phyloP scores from a whole-genome alignment of 2,329 filamentous ascomycete genomes.

The Dryadomyces sulphureus region DNA sequence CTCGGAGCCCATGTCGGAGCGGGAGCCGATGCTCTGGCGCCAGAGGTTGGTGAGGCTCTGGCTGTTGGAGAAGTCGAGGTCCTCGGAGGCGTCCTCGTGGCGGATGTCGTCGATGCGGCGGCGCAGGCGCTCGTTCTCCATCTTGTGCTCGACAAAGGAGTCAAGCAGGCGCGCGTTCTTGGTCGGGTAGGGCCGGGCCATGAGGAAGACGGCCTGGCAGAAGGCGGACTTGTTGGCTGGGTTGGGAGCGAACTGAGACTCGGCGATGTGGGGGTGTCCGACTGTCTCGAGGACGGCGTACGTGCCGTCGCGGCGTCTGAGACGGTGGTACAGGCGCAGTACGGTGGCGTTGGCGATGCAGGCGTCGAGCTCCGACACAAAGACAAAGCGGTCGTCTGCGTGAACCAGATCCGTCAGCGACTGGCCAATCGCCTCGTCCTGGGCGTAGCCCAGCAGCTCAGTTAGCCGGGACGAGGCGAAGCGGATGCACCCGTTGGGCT shows the following conservation, averaged over 20 bases:
- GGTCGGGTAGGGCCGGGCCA: conserved; percentile 78
- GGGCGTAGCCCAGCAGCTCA: conserved; percentile 58
- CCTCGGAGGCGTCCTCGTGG: conserved; percentile 62
- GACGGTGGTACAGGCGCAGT: conserved; percentile 74
- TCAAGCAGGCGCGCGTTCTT: conserved; percentile 76
- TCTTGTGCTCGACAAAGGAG: conserved; percentile 91
- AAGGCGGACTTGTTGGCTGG: conserved; percentile 51
- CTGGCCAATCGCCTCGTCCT: conserved; percentile 55
- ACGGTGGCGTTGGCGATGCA: conserved; percentile 68
- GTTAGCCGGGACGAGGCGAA: conserved; percentile 75
- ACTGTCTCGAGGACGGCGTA: conserved; percentile 82
- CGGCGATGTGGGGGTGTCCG: conserved; percentile 77
- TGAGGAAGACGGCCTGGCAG: conserved; percentile 86
- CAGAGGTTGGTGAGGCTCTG: conserved; percentile 34
- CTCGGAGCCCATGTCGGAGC: conserved; percentile 36
- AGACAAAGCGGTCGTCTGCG: conserved; percentile 67
- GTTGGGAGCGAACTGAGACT: conserved; percentile 47
- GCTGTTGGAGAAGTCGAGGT: conserved; percentile 53
- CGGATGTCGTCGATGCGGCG: conserved; percentile 76
- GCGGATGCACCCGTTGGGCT: conserved; percentile 66
- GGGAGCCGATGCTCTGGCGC: conserved; percentile 6
- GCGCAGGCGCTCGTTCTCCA: conserved; percentile 79
- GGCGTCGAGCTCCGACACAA: conserved; percentile 77
- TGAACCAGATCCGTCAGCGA: conserved; percentile 76
- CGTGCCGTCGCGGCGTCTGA: conserved; percentile 49